Base-by-base conservation (phyloP, 176 grass and related monocot species). In the Ensete glaucum region DNA sequence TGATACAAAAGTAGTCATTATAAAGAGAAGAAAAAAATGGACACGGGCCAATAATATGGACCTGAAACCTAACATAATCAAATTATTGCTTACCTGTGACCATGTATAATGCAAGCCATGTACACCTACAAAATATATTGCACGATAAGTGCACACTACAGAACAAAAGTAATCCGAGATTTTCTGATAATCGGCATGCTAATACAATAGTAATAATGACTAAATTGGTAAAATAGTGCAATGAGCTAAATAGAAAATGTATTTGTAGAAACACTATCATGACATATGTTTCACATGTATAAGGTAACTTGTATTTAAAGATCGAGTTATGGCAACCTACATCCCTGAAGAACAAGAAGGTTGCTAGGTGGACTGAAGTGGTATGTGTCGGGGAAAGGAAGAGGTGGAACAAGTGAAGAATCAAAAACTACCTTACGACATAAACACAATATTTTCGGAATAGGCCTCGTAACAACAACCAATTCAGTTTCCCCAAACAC, bases 21-120 rank as follows among this genome's bases (percentile, higher is more conserved):
- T 5, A 57, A 57, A 57, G 13, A 19, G 1, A 16, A 6, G 19
- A 57, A 9, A 57, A 17, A 57, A 57, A 6, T 2, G 55, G 14
- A 57, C 17, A 19, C 55, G 2, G 13, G 17, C 13, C 3, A 57
- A 13, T 5, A 57, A 15, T 19, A 59, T n/a, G n/a, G 57, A 59
- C 20, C 15, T 59, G 15, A 17, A 70, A 70, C 26, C 15, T 19
- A 51, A 51, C 67, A 3, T 70, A 8, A 50, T 67, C 2, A 69
- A 62, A 58, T 69, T 73, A 15, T 64, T 57, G 11, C 62, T 89
- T 89, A 98, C 94, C 94, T 86, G 74, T 74, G 84, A 24, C 94
- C 88, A 81, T 98, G 90, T 88, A 91, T 87, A 80, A 98, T 85
- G 85, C 94, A 98, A 57, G 94, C 90, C 94, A 98, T 98, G 72